Evolutionary conservation across 331 rosid genomes (phyloP), one percentile per base, ranked within the genome.

Genomic region (Rosa hybrid): DNA sequence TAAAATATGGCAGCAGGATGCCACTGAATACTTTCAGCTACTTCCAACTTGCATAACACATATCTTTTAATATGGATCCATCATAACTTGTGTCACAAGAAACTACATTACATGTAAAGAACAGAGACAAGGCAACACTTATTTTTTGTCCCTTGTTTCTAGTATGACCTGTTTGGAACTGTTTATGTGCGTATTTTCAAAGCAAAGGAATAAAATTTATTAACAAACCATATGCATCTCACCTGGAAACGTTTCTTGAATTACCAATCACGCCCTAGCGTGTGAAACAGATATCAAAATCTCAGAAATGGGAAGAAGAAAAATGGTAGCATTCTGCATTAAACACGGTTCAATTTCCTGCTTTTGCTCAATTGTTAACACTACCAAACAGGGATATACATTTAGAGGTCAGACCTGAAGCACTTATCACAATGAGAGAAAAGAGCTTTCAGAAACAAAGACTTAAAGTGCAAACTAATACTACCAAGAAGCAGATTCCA

Each of bases 61-160:
- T 16, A 14, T 34, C 20, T 38, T 16, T 34, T 38, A 0, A 16
- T 34, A 20, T 44, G 25, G 46, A 11, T 18, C 72, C 18, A 12
- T 71, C 34, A 57, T 59, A 51, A 50, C 70, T 75, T 75, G 46
- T 57, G 21, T 41, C 49, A 17, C 71, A 76, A 23, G 71, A 45
- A 60, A 7, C 30, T 34, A 12, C 39, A 45, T 46, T 48, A 13
- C 20, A 23, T 25, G 12, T 12, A 5, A 69, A n/a, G 53, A 18
- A 17, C n/a, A 38, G 72, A 9, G 6, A 69, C 23, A 69, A 44
- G 46, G 0, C 27, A 42, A 38, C 27, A 41, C 14, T 68, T 9
- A 3, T 4, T n/a, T 7, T 68, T 42, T 42, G 56, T n/a, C 49
- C 25, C 53, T 20, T 42, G 14, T 45, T 46, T 21, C 12, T 42